Evolutionary conservation across 192 early-diverging fungal genomes (phyloP), one percentile per base, ranked within the genome.

Genomic region (Backusella tarrabulga): DNA sequence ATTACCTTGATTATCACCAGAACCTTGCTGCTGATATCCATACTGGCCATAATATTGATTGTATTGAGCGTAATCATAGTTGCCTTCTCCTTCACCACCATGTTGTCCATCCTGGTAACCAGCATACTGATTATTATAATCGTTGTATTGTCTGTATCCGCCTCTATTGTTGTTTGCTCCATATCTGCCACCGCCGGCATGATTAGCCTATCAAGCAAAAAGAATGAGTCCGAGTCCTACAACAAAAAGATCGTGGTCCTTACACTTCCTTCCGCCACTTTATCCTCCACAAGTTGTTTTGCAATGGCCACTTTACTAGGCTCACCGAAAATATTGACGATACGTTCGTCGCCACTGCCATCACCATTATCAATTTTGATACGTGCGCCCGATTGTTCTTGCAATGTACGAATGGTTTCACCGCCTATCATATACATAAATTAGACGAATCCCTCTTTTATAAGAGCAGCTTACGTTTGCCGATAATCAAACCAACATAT

Each of bases 341-440:
- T 86, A 36, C 88, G 81, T 12, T 86, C 85, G 8, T 77, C 76
- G 63, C 86, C 77, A 21, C 81, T 77, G 9, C 77, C 77, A 46
- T 81, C 75, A 9, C 78, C 56, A 21, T 78, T 80, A 72, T 90
- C 87, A 9, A 91, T 87, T 52, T 87, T 87, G 71, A 91, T 88
- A 80, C 86, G 89, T 17, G 90, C 88, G 3, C 88, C 87, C 0
- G 90, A 88, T 74, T 89, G 85, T 54, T 87, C 85, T 81, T 91
- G 88, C 42, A 91, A 83, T 50, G 78, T 72, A 71, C 86, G 80
- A 12, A 91, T 86, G 12, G 88, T 91, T 72, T 91, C 90, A 34
- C 90, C 90, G 38, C 89, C 86, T 85, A 83, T 63, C 2, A 86
- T 86, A 26, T 84, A 40, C n/a, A n/a, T n/a, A n/a, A n/a, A 40